Evolutionary conservation across 2,329 filamentous ascomycete species (phyloP).

Genomic region (Onygenales sp.): DNA sequence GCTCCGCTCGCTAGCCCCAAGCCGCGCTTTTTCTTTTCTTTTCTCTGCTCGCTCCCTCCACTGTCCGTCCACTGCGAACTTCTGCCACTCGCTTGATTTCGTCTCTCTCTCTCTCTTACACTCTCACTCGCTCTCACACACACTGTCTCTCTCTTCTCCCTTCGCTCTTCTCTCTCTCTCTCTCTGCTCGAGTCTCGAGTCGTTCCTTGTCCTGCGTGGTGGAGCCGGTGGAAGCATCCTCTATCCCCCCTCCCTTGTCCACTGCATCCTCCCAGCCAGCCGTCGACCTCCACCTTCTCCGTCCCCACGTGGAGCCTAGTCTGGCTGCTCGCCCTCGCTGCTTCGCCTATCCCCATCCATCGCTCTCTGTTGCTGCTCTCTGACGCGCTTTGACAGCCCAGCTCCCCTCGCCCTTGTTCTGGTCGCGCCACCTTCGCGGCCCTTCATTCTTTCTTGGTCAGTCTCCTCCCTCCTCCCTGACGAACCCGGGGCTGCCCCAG

Average conservation of each 20-base stretch:
- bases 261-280: background rate
- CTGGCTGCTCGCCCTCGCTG: background rate
- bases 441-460: background rate
- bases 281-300: conserved; percentile 1
- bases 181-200: too few relatives aligned
- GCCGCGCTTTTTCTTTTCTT: too few relatives aligned
- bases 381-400: background rate
- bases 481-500: background rate
- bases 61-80: background rate
- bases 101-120: too few relatives aligned
- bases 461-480: background rate
- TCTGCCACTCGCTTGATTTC: too few relatives aligned
- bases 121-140: conserved; percentile 5
- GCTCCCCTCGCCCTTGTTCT: background rate
- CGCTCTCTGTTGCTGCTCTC: background rate
- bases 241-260: conserved; percentile 1
- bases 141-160: conserved; percentile 9
- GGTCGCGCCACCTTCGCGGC: background rate
- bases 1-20: too few relatives aligned
- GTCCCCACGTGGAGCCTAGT: background rate
- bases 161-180: background rate
- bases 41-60: conserved; percentile 2
- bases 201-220: conserved; percentile 1
- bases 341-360: background rate
- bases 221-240: conserved; percentile 3